A percentile compares a stretch with the other conserved stretches of the same genome.
Evolutionary conservation across 768 basidiomycete genomes (phyloP).

Genomic region (Rossbeevera mucosa): DNA sequence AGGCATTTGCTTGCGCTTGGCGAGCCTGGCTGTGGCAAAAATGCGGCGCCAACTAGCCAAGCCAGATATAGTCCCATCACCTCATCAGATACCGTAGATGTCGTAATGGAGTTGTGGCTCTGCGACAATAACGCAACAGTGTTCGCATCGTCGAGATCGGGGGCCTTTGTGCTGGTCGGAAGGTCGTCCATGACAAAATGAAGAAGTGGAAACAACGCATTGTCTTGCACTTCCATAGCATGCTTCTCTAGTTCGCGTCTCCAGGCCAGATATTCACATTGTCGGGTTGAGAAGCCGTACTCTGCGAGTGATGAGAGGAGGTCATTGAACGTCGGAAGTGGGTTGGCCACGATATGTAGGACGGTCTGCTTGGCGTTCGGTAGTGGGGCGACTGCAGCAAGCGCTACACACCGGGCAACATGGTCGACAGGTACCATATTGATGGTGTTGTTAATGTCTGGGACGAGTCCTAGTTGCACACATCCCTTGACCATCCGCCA

Average conservation of each 20-base stretch:
- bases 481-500: constrained; percentile 99
- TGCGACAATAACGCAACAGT: constrained; percentile 56
- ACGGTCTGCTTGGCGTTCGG: constrained; percentile 50
- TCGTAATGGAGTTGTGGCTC: constrained; percentile 34
- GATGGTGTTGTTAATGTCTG: constrained; percentile 96
- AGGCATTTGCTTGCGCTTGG: constrained; percentile 39
- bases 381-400: constrained; percentile 65
- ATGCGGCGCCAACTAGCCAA: constrained; percentile 85
- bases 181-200: constrained; percentile 98
- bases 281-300: constrained; percentile 77
- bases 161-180: constrained; percentile 92
- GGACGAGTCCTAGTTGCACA: constrained; percentile 91
- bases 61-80: constrained; percentile 86
- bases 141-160: constrained; percentile 84
- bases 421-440: constrained; percentile 99
- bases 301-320: constrained; percentile 66
- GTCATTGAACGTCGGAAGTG: constrained; percentile 85
- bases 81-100: constrained; percentile 63
- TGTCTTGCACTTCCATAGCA: constrained; percentile 91
- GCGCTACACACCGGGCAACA: constrained; percentile 77
- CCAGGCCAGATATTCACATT: constrained; percentile 91
- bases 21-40: constrained; percentile 58
- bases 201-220: constrained; percentile 93
- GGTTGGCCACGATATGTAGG: constrained; percentile 81
- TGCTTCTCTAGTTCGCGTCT: constrained; percentile 89